Evolutionary conservation across 1,284 basidiomycete species (phyloP), one percentile per base, ranked within the genome.

Genomic region (Phaffia rhodozyma): DNA sequence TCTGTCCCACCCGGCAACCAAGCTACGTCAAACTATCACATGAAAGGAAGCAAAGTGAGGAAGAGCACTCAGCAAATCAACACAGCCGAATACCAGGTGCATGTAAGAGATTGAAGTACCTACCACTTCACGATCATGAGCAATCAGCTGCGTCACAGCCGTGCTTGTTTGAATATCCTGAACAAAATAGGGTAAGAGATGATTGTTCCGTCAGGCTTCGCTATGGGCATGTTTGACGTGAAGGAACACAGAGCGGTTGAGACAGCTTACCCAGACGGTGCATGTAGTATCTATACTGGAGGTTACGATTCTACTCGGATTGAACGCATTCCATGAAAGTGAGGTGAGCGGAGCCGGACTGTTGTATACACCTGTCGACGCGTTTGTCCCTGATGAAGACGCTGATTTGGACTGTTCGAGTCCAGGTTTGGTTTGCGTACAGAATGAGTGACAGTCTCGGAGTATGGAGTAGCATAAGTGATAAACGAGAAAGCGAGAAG

Each of bases 1-100:
- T 98, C 93, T 4, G 89, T 89, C 16, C 90, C 94, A n/a, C 86
- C 84, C 1, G 96, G 96, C n/a, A 97, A 83, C 94, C 96, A 97
- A 51, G 91, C 92, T 58, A 94, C 91, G 72, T 94, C 91, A 76
- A 92, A 93, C 6, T 62, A 38, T 23, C 13, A 29, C 3, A 27
- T 3, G 38, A 58, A 7, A 30, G 27, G 49, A 32, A 34, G 16
- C 27, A 23, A 30, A 11, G 29, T 18, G 58, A 1, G 27, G 11
- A 21, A 52, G 27, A 27, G 18, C 0, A 9, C 1, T n/a, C 9
- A 30, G 18, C 3, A 32, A 16, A 16, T 0, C 7, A 23, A 38
- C 21, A 50, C 7, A 27, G 21, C 18, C 25, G 18, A 5, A 48
- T 16, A 27, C 23, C 70, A 4, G 66, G 66, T 23, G 69, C 67